Base-by-base conservation (phyloP, 345 rosid species). In the Sonneratia caseolaris region DNA sequence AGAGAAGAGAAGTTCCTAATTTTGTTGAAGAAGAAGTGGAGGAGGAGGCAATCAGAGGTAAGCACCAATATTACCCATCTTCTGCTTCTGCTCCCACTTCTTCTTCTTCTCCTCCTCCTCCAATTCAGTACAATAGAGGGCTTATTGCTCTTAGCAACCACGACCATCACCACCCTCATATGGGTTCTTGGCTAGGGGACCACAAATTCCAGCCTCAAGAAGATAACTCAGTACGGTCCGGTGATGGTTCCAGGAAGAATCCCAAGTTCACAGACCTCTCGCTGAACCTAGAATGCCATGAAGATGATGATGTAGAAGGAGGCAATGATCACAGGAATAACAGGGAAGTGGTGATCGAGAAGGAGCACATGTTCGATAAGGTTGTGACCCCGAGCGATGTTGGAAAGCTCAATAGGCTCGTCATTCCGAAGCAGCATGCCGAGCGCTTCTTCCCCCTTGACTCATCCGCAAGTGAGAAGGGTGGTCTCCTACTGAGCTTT, bases 361-460 rank as follows among this genome's bases (percentile, higher is more conserved):
- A 71, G 77, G 89, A 82, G 74, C 82, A 79, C 79, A 81, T 77
- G 87, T 86, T 84, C 61, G 82, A 89, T 27, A 87, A 89, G 75
- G 86, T 85, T 48, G 82, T 74, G 24, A 86, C 90, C 1, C 87
- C 94, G 22, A 83, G 91, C 67, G 87, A 89, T 62, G 89, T 91
- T 24, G 86, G 90, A 11, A 88, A 88, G 78, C 84, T 85, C 8
- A 86, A 90, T 66, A 78, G 87, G 45, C 84, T 86, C 2, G 86
- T 86, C 40, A 86, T 86, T 53, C 84, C 89, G 0, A 86, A 82
- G 68, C 87, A 88, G 49, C 86, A 90, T 76, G 86, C 91, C 0
- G 97, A 91, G 84, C 89, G 79, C 77, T 86, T 81, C 78, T 89
- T 91, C 74, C 98, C 97, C 1, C 80, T 93, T 21, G 91, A 91